Evolutionary conservation across 2,329 filamentous ascomycete species (phyloP).

Genomic region (Aschersonia sp.): DNA sequence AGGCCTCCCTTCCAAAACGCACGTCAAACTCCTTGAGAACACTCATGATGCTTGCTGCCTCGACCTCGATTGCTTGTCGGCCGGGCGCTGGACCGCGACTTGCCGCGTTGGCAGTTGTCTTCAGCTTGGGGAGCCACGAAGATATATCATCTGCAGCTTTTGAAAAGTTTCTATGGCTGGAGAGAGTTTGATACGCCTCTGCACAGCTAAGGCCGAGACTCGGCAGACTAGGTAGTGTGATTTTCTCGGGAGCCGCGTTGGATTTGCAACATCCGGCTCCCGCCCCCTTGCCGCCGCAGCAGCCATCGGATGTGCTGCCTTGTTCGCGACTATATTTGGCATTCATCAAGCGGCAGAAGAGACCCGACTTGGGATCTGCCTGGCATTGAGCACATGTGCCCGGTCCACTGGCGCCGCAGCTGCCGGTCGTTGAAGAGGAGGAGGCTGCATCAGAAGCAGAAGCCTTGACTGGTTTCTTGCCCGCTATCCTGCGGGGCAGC

Average conservation of each 20-base stretch:
- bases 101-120: constrained; percentile 33
- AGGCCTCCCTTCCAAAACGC: constrained; percentile 42
- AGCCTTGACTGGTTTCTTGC: constrained; percentile 11
- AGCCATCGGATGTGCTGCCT: constrained; percentile 25
- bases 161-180: constrained; percentile 62
- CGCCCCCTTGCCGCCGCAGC: constrained; percentile 46
- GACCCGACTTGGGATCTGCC: constrained; percentile 61
- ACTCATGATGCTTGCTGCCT: constrained; percentile 73
- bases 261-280: constrained; percentile 52
- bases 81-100: constrained; percentile 17
- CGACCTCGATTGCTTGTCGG: constrained; percentile 56
- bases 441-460: constrained; percentile 4
- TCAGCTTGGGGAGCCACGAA: constrained; percentile 62
- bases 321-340: constrained; percentile 40
- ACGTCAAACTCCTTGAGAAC: constrained; percentile 72
- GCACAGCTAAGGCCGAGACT: constrained; percentile 55
- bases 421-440: constrained; percentile 8
- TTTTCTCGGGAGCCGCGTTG: constrained; percentile 16
- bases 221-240: constrained; percentile 19
- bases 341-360: constrained; percentile 71
- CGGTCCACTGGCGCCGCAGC: constrained; percentile 53
- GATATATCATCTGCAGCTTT: constrained; percentile 58
- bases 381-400: constrained; percentile 69
- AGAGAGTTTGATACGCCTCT: constrained; percentile 64
- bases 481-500: constrained; percentile 28